Evolutionary conservation across 192 early-diverging fungal genomes (phyloP).

Genomic region (Endogone sp.): DNA sequence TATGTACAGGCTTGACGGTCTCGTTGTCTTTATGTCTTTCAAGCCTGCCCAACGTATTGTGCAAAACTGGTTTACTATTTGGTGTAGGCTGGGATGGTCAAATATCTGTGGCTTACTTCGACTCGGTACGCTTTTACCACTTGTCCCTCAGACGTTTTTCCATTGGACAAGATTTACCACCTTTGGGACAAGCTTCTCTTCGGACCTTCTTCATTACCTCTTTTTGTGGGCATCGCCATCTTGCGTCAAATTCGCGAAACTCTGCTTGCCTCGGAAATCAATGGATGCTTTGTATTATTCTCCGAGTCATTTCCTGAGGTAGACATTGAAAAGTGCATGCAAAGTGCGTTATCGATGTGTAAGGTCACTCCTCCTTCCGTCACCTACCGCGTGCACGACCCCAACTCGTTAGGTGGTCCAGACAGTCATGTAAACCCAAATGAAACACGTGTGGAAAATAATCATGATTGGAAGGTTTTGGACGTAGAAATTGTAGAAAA

Average conservation of each 20-base stretch:
- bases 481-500: background rate
- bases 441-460: background rate
- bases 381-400: conserved; percentile 26
- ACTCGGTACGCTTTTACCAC: too few relatives aligned
- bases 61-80: background rate
- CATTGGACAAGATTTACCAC: conserved; percentile 75
- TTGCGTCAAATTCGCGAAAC: conserved; percentile 61
- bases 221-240: conserved; percentile 69
- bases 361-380: conserved; percentile 68
- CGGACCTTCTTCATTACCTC: conserved; percentile 56
- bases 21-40: background rate
- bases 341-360: conserved; percentile 55
- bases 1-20: background rate
- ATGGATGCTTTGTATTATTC: conserved; percentile 47
- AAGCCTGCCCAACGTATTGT: conserved; percentile 6
- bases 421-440: background rate
- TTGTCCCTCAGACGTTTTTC: conserved; percentile 83
- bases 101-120: background rate
- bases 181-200: conserved; percentile 75
- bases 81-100: background rate
- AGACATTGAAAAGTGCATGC: conserved; percentile 68
- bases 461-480: background rate
- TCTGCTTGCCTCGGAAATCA: conserved; percentile 66
- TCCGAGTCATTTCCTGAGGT: conserved; percentile 59
- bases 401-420: conserved; percentile 13